Base-by-base conservation (phyloP, 495 filamentous ascomycete genomes). In the Aspergillus baeticus region DNA sequence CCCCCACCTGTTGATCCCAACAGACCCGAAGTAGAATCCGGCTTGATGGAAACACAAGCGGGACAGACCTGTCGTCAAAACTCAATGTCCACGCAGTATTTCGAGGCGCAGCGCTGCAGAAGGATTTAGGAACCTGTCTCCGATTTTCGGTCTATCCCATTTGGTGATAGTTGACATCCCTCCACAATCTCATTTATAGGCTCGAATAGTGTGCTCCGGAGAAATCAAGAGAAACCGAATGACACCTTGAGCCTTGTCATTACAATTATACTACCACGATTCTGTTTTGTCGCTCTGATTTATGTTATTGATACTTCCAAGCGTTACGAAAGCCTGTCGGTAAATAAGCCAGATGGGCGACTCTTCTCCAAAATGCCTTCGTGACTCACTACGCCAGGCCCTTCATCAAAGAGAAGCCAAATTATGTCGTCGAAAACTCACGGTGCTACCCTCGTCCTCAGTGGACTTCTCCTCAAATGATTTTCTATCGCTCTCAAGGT, bases 391-490 rank as follows among this genome's bases (percentile, higher is more conserved):
- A n/a, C 65, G 60, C 22, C 41, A 54, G 3, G 65, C 73, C 2
- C 68, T 84, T 11, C 57, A 66, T 10, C 66, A 62, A 1, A 71
- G 81, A 46, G 75, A 74, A 51, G 54, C 68, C 39, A 74, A 73
- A 29, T 73, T 72, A 31, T 71, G 72, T n/a, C 76, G 77, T 41
- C 81, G 81, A 39, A 64, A 61, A 42, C 64, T 79, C 7, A 78
- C 74, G 1, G 55, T 73, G 26, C 51, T 72, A 14, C 66, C 73
- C 2, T 45, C 63, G 11, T 61, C 60, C 11, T 64, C 72, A 1
- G 64, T 65, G 10, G 77, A 80, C 44, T 77, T 80, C 52, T 77
- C 72, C 18, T 78, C 77, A 20, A 78, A 77, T 54, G 77, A 80
- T 51, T 76, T 76, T 45, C 67, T 80, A 1, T 78, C 76, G 0